These are phyloP conservation scores for Miscanthus lutarioriparius DNA, from an alignment of 176 grass and related monocot species.

Conservation along the genomic window DNA sequence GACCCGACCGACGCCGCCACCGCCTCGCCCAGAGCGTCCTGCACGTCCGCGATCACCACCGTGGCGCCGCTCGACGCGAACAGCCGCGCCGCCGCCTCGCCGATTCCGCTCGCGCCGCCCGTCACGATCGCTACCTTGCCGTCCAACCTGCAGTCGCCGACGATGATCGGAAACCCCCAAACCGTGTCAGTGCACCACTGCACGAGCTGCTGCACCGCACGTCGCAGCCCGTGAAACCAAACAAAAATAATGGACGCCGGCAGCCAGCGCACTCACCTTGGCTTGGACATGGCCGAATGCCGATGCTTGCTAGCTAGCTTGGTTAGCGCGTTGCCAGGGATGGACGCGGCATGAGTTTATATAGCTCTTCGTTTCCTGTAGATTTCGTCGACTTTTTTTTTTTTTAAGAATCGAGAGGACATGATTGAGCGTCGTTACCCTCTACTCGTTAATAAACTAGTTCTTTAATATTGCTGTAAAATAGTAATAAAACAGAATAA, in stretches of 20 bases:
- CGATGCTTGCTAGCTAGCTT: background rate
- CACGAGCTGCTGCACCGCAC: background rate
- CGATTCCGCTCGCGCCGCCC: conserved; percentile 82
- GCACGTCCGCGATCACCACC: conserved; percentile 77
- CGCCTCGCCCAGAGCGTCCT: conserved; percentile 58
- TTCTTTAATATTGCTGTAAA: background rate
- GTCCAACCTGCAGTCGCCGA: conserved; percentile 48
- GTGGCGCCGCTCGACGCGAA: conserved; percentile 70
- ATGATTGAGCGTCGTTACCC: conserved; percentile 3
- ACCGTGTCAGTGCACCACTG: background rate
- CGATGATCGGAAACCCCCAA: background rate
- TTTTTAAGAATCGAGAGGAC: conserved; percentile 1
- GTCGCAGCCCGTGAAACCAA: background rate
- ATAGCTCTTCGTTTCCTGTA: background rate
- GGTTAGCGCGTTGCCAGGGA: conserved; percentile 15
- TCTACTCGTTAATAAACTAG: background rate
- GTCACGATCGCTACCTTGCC: conserved; percentile 85
- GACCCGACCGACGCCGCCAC: conserved; percentile 49
- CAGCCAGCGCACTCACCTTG: conserved; percentile 30
- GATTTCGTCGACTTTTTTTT: background rate
- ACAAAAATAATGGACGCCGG: background rate
- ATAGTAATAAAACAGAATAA: background rate
- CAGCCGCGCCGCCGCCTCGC: conserved; percentile 63
- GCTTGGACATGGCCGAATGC: conserved; percentile 32
- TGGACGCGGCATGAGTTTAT: conserved; percentile 14